Conservation (phyloP, 371 early-diverging fungal species). For the Actinomucor elegans region DNA sequence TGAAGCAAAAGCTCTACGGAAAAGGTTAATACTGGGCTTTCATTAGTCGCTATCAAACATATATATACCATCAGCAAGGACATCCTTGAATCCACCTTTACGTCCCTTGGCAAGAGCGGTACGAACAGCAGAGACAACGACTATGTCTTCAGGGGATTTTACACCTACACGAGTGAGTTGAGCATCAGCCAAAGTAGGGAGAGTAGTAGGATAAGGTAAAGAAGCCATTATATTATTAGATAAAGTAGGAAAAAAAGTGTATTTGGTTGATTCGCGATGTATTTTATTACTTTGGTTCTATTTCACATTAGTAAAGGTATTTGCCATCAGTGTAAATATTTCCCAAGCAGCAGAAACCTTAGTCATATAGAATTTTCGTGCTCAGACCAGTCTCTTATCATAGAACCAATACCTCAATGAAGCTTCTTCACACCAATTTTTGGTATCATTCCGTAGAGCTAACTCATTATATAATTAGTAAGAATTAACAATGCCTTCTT, state of each 20-base stretch:
- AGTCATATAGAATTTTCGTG: too few relatives aligned
- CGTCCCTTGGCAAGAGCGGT: conserved; percentile 90
- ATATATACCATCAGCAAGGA: conserved; percentile 69
- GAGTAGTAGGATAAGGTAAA: conserved; percentile 25
- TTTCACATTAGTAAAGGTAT: too few relatives aligned
- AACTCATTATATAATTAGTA: too few relatives aligned
- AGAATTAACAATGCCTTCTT: too few relatives aligned
- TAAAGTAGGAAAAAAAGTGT: not conserved
- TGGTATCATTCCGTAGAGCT: too few relatives aligned
- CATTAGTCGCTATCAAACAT: not conserved
- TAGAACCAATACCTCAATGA: too few relatives aligned
- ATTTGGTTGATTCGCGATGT: too few relatives aligned
- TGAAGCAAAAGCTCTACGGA: conserved; percentile 73
- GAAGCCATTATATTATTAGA: conserved; percentile 10
- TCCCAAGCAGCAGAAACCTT: too few relatives aligned
- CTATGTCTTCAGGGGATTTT: conserved; percentile 85
- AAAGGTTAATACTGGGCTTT: not conserved
- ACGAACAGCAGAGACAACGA: conserved; percentile 86
- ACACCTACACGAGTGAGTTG: conserved; percentile 49
- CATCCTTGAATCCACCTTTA: conserved; percentile 95
- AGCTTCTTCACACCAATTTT: too few relatives aligned
- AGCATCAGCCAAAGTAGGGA: conserved; percentile 24
- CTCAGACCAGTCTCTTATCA: too few relatives aligned
- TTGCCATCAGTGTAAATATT: too few relatives aligned
- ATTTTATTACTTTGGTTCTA: too few relatives aligned